Percentiles rank a stretch among this genome's conserved stretches.
Evolutionary conservation across 2,329 filamentous ascomycete genomes (phyloP).

Genomic region (Xylariomycetidae sp.): DNA sequence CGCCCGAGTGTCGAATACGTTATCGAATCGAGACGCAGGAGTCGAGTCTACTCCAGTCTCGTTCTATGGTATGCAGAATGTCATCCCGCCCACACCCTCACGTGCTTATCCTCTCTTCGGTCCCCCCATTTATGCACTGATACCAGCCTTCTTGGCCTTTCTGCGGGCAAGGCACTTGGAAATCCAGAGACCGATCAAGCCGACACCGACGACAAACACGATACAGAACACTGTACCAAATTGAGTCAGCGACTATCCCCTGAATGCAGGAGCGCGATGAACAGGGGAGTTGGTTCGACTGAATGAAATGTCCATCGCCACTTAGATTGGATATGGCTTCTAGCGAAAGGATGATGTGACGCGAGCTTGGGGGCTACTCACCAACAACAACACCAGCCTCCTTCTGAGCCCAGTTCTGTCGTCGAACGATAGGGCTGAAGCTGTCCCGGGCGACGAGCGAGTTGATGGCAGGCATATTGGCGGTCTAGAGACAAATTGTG

Average conservation of each 20-base stretch:
- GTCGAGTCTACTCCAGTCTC: constrained; percentile 14
- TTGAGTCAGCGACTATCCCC: too few relatives aligned
- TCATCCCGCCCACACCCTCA: too few relatives aligned
- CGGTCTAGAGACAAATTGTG: constrained; percentile 11
- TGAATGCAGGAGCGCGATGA: background rate
- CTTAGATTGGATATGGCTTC: too few relatives aligned
- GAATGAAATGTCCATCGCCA: background rate
- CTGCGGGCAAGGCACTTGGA: constrained; percentile 22
- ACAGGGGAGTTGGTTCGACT: background rate
- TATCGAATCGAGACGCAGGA: constrained; percentile 16
- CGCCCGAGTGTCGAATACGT: constrained; percentile 11
- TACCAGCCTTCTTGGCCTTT: constrained; percentile 22
- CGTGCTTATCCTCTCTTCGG: too few relatives aligned
- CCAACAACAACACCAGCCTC: constrained; percentile 30
- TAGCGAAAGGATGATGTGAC: too few relatives aligned
- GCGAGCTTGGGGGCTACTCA: too few relatives aligned
- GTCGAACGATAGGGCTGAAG: constrained; percentile 23
- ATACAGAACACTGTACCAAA: too few relatives aligned
- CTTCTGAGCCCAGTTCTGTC: constrained; percentile 28
- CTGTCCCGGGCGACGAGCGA: constrained; percentile 29
- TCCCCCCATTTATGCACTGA: constrained; percentile 18
- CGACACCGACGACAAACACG: constrained; percentile 27
- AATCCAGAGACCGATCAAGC: constrained; percentile 26
- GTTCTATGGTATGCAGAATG: constrained; percentile 13
- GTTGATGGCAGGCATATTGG: constrained; percentile 30